phyloP scores from a whole-genome alignment of 805 yeast genomes.

The Ogataea henricii region DNA sequence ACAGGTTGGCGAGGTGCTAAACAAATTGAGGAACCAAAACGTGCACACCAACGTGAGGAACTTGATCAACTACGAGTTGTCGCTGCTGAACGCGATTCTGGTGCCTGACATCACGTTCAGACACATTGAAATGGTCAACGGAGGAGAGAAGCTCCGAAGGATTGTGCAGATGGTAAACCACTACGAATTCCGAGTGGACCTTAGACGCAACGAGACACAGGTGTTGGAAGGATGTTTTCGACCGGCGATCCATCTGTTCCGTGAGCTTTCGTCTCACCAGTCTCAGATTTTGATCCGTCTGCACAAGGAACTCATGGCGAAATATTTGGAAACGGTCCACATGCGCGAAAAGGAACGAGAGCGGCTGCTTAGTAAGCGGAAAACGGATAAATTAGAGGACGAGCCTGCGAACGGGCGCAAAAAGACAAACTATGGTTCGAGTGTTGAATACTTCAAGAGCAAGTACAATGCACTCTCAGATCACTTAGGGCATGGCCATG shows the following conservation, averaged over 20 bases:
- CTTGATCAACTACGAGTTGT: conserved; percentile 28
- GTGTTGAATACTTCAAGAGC: conserved; percentile 44
- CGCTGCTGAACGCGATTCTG: conserved; percentile 18
- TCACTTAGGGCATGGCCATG: conserved; percentile 13
- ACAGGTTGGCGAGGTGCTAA: conserved; percentile 37
- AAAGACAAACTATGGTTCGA: conserved; percentile 19
- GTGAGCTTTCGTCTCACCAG: conserved; percentile 8
- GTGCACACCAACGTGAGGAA: conserved; percentile 35
- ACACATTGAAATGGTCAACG: conserved; percentile 13
- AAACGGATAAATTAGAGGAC: conserved; percentile 1
- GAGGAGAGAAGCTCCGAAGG: conserved; percentile 17
- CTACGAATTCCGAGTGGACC: conserved; percentile 19
- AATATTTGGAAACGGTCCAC: conserved; percentile 11
- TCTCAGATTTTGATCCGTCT: conserved; percentile 15
- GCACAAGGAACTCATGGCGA: conserved; percentile 18
- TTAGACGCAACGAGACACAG: conserved; percentile 12
- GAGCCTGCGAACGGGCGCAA: conserved; percentile 18
- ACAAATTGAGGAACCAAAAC: conserved; percentile 32
- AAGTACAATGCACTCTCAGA: conserved; percentile 37
- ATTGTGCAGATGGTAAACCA: conserved; percentile 16
- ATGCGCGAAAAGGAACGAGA: conserved; percentile 10
- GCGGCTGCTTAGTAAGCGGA: conserved; percentile 16
- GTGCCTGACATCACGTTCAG: conserved; percentile 20
- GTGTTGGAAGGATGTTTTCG: conserved; percentile 10
- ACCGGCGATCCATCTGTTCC: conserved; percentile 18